A percentile compares a stretch with the other conserved stretches of the same genome.
Evolutionary conservation across 495 filamentous ascomycete species (phyloP).

Genomic region (Aspergillus funiculosus): DNA sequence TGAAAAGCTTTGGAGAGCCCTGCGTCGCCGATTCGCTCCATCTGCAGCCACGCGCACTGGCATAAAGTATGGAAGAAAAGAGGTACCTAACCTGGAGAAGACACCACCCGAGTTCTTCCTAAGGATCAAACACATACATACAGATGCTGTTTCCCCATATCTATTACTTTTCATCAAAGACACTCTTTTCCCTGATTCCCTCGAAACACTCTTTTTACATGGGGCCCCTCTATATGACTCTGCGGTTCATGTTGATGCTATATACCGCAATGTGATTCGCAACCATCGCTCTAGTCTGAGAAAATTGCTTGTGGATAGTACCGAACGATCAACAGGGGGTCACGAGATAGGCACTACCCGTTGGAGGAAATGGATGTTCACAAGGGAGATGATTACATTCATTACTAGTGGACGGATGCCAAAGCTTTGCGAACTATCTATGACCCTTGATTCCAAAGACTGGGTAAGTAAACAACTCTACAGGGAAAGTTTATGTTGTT

Average conservation of each 20-base stretch:
- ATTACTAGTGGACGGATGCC: constrained; percentile 80
- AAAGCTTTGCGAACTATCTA: constrained; percentile 66
- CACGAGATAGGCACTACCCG: constrained; percentile 31
- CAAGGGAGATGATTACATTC: constrained; percentile 65
- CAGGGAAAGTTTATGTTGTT: not conserved
- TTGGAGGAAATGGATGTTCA: constrained; percentile 74
- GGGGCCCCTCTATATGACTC: constrained; percentile 56
- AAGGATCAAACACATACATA: constrained; percentile 74
- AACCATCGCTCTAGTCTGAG: constrained; percentile 67
- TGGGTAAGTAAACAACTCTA: constrained; percentile 59
- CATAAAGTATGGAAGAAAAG: constrained; percentile 19
- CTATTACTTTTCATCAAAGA: constrained; percentile 82
- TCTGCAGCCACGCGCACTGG: constrained; percentile 18
- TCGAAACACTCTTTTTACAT: constrained; percentile 82
- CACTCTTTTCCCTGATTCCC: constrained; percentile 73
- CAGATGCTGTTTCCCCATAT: constrained; percentile 68
- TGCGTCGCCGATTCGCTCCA: constrained; percentile 70
- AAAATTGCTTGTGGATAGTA: constrained; percentile 74
- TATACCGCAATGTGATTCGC: constrained; percentile 69
- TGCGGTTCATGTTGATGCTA: constrained; percentile 61
- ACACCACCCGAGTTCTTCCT: constrained; percentile 55
- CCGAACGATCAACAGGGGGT: constrained; percentile 41
- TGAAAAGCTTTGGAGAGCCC: constrained; percentile 74
- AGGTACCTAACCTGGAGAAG: constrained; percentile 15
- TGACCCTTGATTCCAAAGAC: constrained; percentile 73